Base-by-base conservation (phyloP, 164 flowering plant genomes). In the Macadamia integrifolia region DNA sequence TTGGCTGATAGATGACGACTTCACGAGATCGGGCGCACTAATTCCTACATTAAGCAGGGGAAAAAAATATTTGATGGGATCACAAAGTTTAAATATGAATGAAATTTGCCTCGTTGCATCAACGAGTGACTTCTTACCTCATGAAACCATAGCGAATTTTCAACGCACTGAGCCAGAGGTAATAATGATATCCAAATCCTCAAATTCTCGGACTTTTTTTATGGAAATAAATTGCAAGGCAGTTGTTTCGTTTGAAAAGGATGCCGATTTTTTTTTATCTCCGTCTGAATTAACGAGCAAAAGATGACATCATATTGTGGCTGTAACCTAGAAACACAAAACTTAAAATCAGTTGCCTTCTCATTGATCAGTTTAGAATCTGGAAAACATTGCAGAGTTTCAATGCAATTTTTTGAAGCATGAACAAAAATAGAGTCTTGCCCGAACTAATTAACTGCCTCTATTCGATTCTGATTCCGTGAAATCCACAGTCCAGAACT, bases 131-230 rank as follows among this genome's bases (percentile, higher is more conserved):
- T 30, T 29, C 46, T 57, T 46, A 40, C 9, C 44, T 57, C 35
- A 23, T 5, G 40, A 30, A n/a, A 44, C 11, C 46, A 9, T 9
- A 6, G 15, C 17, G 46, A 61, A 58, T 70, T 56, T 63, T 53
- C 52, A 61, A 35, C 55, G 28, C 17, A 23, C 46, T 43, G 29
- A 58, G 58, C 48, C 30, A 49, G 46, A 64, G 23, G 62, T 15
- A 48, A 63, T 29, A n/a, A 13, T 44, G 23, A 7, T 29, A 29
- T 2, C 17, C 32, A 64, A 32, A 42, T 23, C 8, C 50, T 53
- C 58, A 23, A 63, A 68, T n/a, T 81, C 83, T 76, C 85, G 83
- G 78, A 61, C 64, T 76, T 52, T 29, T 63, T 43, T 71, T 81
- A 66, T 72, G 50, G 40, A 66, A 75, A 71, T 81, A 74, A 84